Evolutionary conservation across 768 basidiomycete species (phyloP), one percentile per base, ranked within the genome.

Genomic region (Calocera cornea): DNA sequence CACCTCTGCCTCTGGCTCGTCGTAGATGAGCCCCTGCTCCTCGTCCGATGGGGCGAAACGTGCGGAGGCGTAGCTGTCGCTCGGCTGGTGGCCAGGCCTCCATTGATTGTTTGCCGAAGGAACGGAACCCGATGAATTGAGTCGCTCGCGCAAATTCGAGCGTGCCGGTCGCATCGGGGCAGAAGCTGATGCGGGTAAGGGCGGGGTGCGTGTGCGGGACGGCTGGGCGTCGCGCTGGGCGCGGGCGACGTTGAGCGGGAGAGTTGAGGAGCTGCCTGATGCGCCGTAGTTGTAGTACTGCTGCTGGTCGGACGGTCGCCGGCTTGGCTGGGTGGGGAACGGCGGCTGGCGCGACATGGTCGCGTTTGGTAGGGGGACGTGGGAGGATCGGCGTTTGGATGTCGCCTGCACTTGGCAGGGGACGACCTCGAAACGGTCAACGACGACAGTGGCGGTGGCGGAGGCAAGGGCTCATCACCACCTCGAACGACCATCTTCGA

Each of bases 61-160:
- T 31, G 54, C 54, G 14, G 54, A 60, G 14, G 54, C 54, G 22
- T 60, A 60, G 27, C 54, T 60, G 54, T 60, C 54, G 54, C 54
- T 60, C 7, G 54, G 54, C 54, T 60, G 54, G 22, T 60, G 54
- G 31, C 27, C 54, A 27, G 54, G 54, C 16, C 54, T 11, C 54
- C 54, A 60, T 60, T 60, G 54, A 33, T 60, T 60, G 14, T n/a
- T n/a, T n/a, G 27, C 54, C 31, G 54, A 60, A 12, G 24, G 54
- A 2, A 60, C 54, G 7, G 54, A 60, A 33, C 16, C 54, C 22
- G 54, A 60, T 33, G 54, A 60, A 22, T 33, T 60, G 7, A 60
- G 54, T 29, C 54, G 54, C 5, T 60, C 54, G 27, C 54, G 54
- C 31, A 60, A 33, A 22, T 60, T 60, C 11, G 54, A 60, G 11